A percentile compares a stretch with the other conserved stretches of the same genome.
Evolutionary conservation across 2,329 filamentous ascomycete species (phyloP).

Genomic region (Neurospora crassa): DNA sequence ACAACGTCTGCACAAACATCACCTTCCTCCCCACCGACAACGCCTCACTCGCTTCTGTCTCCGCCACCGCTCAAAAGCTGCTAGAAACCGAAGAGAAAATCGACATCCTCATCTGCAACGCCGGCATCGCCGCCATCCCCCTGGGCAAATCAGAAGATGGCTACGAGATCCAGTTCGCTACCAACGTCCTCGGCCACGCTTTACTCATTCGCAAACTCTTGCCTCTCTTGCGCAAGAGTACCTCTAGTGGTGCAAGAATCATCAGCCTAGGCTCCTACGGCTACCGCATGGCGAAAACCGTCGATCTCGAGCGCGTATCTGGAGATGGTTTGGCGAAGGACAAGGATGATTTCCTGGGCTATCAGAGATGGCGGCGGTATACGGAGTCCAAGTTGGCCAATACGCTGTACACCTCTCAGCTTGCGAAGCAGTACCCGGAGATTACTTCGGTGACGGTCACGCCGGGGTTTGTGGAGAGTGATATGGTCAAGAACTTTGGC

Average conservation of each 20-base stretch:
- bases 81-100: neutral
- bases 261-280: neutral
- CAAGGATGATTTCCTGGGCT: neutral
- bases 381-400: neutral
- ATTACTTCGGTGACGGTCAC: neutral
- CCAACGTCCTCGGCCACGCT: neutral
- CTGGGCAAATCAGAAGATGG: neutral
- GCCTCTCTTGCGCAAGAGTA: neutral
- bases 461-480: neutral
- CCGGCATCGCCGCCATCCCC: neutral
- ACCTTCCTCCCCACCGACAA: neutral
- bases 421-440: neutral
- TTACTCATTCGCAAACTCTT: neutral
- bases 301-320: neutral
- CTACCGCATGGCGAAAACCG: neutral
- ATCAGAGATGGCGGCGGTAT: neutral
- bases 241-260: neutral
- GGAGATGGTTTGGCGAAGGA: neutral
- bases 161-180: neutral
- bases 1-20: neutral
- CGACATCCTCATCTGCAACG: neutral
- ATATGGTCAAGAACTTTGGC: neutral
- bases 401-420: rapidly evolving
- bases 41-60: neutral
- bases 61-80: neutral